A percentile compares a stretch with the other conserved stretches of the same genome.
These are phyloP conservation scores for Corchorus capsularis DNA, from an alignment of 345 rosid genomes.

Conservation along the genomic window DNA sequence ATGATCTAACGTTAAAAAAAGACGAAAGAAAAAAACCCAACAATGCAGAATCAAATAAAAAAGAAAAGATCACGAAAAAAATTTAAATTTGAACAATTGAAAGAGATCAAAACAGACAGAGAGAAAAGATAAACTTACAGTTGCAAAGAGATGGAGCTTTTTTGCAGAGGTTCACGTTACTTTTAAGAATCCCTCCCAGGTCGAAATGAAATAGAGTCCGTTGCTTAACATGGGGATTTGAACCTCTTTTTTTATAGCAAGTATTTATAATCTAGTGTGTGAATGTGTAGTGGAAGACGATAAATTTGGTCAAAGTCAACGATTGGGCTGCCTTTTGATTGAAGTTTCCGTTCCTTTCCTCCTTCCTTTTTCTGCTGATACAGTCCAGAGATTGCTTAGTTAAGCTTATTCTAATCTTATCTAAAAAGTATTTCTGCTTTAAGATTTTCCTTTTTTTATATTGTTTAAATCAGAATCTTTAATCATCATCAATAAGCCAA, in stretches of 20 bases:
- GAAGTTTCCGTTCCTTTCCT: too few relatives aligned
- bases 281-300: background rate
- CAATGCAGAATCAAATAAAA: background rate
- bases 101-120: background rate
- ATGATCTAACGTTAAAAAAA: background rate
- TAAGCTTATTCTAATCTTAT: too few relatives aligned
- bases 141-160: background rate
- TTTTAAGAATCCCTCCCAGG: background rate
- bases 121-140: background rate
- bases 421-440: too few relatives aligned
- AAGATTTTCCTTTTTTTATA: too few relatives aligned
- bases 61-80: background rate
- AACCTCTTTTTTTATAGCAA: background rate
- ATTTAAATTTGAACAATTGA: background rate
- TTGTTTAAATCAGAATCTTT: too few relatives aligned
- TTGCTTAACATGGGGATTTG: background rate
- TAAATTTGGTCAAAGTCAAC: background rate
- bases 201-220: background rate
- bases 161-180: background rate
- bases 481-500: too few relatives aligned
- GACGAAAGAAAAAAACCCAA: background rate
- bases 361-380: too few relatives aligned
- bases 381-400: too few relatives aligned
- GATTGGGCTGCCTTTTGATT: background rate
- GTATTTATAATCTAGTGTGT: background rate